Evolutionary conservation across 225 moss, liverwort and hornwort genomes (phyloP).

Genomic region (Antitrichia curtipendula): DNA sequence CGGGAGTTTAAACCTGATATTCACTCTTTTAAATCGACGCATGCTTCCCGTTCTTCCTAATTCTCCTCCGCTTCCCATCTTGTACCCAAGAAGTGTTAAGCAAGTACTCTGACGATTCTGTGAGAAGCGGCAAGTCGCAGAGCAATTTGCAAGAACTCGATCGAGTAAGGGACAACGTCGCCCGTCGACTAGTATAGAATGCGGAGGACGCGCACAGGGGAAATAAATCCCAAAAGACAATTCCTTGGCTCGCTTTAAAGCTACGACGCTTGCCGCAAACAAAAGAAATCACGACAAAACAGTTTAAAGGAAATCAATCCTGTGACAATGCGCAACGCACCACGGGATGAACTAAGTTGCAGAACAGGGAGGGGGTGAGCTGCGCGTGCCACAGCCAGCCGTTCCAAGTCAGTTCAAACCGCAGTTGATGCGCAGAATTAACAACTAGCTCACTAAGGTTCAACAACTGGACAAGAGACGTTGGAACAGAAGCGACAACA

Average conservation of each 20-base stretch:
- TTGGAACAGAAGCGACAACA: neutral
- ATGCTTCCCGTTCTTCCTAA: conserved; percentile 25
- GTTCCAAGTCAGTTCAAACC: neutral
- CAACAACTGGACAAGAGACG: neutral
- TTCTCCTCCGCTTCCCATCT: conserved; percentile 68
- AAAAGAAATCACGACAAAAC: neutral
- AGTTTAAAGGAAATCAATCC: neutral
- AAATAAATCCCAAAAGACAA: neutral
- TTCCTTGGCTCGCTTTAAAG: neutral
- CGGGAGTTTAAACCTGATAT: conserved; percentile 57
- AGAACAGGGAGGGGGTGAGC: no score
- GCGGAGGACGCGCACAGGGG: neutral
- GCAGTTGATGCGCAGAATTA: neutral
- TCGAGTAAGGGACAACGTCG: neutral
- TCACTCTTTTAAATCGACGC: conserved; percentile 37
- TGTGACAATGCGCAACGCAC: neutral
- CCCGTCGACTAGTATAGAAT: neutral
- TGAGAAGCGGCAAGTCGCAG: neutral
- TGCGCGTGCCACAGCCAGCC: neutral
- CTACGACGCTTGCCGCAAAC: neutral
- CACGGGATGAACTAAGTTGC: neutral
- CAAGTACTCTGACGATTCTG: neutral
- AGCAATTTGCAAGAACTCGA: neutral
- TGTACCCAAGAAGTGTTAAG: neutral
- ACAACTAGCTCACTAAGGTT: neutral